phyloP scores from a whole-genome alignment of 1,139 yeast genomes.

The Debaryomyces psychrophilus region DNA sequence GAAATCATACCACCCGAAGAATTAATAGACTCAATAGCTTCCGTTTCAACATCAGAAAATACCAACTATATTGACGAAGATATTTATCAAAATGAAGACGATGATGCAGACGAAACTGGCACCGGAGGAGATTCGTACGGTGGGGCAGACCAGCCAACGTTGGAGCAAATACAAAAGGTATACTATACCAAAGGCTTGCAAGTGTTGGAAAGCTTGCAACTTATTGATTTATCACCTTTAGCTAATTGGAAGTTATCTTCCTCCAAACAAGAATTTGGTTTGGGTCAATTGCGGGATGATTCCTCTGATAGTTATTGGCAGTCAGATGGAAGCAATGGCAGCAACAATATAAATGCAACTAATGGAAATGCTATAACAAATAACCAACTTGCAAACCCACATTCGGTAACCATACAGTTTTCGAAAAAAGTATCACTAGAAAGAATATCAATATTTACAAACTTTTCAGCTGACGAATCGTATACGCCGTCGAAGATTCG shows the following conservation, averaged over 20 bases:
- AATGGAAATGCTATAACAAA: conserved; percentile 32
- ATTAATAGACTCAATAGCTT: conserved; percentile 36
- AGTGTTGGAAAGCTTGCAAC: conserved; percentile 59
- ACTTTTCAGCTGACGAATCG: conserved; percentile 76
- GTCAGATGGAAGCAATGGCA: conserved; percentile 72
- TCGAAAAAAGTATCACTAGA: conserved; percentile 75
- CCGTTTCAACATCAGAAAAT: conserved; percentile 21
- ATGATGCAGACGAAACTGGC: conserved; percentile 15
- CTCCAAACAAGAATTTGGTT: conserved; percentile 70
- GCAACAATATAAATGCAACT: conserved; percentile 25
- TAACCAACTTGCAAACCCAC: conserved; percentile 70
- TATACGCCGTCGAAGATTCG: conserved; percentile 83
- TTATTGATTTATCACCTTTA: conserved; percentile 73
- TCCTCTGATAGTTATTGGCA: conserved; percentile 87
- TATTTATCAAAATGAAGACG: conserved; percentile 20
- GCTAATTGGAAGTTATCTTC: conserved; percentile 91
- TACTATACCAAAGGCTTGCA: conserved; percentile 53
- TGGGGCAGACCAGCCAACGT: conserved; percentile 32
- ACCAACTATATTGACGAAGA: conserved; percentile 12
- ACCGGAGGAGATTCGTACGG: conserved; percentile 17
- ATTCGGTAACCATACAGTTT: conserved; percentile 77
- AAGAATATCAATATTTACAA: conserved; percentile 70
- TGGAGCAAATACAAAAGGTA: conserved; percentile 45
- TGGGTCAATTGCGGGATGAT: conserved; percentile 72
- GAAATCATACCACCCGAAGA: conserved; percentile 39